A percentile compares a stretch with the other conserved stretches of the same genome.
phyloP scores from a whole-genome alignment of 2,329 filamentous ascomycete genomes.

The Xylariaceae sp. region DNA sequence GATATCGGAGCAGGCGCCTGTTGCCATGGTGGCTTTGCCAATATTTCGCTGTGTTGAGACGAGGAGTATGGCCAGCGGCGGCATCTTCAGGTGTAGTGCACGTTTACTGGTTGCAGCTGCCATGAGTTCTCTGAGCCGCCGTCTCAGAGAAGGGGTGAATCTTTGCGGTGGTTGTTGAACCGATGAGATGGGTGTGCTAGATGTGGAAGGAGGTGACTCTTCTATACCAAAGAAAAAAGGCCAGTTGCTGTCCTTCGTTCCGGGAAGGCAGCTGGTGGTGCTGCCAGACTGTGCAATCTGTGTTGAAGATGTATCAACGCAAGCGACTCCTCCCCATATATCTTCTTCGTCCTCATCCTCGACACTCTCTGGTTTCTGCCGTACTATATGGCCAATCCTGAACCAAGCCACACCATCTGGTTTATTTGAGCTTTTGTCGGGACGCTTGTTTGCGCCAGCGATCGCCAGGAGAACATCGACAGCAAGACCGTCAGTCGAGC shows the following conservation, averaged over 20 bases:
- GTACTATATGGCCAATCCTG: conserved; percentile 71
- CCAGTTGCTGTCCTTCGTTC: conserved; percentile 74
- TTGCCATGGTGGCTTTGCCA: conserved; percentile 79
- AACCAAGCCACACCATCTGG: conserved; percentile 81
- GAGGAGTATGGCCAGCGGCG: conserved; percentile 81
- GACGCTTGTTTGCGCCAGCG: conserved; percentile 40
- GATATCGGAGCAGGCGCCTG: conserved; percentile 77
- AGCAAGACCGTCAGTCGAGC: conserved; percentile 53
- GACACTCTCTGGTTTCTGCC: conserved; percentile 44
- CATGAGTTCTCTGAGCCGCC: conserved; percentile 77
- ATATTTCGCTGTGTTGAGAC: conserved; percentile 91
- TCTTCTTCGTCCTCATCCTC: conserved; percentile 61
- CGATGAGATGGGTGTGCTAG: conserved; percentile 35
- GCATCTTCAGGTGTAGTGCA: conserved; percentile 81
- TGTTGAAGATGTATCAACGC: conserved; percentile 80
- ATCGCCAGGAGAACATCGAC: conserved; percentile 67
- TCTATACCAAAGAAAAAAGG: conserved; percentile 83
- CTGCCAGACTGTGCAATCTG: conserved; percentile 90
- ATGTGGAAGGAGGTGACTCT: conserved; percentile 51
- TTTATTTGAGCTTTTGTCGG: conserved; percentile 24
- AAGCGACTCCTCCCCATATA: conserved; percentile 80
- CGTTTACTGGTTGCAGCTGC: conserved; percentile 83
- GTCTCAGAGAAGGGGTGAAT: conserved; percentile 57
- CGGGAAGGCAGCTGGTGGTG: conserved; percentile 75
- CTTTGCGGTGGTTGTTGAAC: conserved; percentile 42